A percentile compares a stretch with the other conserved stretches of the same genome.
These are phyloP conservation scores for Dissoconium aciculare DNA, from an alignment of 2,329 filamentous ascomycete species.

Conservation along the genomic window DNA sequence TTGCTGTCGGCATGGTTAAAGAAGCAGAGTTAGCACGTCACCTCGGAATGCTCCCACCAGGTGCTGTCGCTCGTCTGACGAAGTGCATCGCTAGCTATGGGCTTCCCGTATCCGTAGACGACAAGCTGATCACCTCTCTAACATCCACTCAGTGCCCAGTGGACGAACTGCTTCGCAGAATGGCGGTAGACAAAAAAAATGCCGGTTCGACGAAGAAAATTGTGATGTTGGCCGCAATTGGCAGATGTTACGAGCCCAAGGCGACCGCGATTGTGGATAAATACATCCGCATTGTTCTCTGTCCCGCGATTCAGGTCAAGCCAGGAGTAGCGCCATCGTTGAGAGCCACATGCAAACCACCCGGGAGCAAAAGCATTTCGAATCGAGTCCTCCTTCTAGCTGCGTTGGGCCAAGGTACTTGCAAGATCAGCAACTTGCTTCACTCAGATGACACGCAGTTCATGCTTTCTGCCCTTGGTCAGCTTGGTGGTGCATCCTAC, in stretches of 20 bases:
- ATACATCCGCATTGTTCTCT: constrained; percentile 69
- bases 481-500: constrained; percentile 74
- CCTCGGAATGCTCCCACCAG: constrained; percentile 69
- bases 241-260: constrained; percentile 70
- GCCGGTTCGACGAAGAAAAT: constrained; percentile 91
- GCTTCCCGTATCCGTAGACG: constrained; percentile 68
- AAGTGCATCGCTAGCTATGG: constrained; percentile 95
- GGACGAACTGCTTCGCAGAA: constrained; percentile 72
- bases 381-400: constrained; percentile 91
- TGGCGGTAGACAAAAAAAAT: constrained; percentile 99
- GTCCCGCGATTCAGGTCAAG: constrained; percentile 57
- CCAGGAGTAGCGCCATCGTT: constrained; percentile 54
- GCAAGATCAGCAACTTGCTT: constrained; percentile 77
- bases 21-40: constrained; percentile 87
- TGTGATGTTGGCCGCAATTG: constrained; percentile 79
- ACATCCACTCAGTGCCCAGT: constrained; percentile 80
- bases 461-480: constrained; percentile 84
- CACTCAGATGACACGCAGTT: constrained; percentile 95
- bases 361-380: constrained; percentile 94
- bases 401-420: constrained; percentile 72
- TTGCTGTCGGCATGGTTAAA: constrained; percentile 96
- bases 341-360: constrained; percentile 65
- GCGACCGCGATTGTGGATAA: constrained; percentile 81
- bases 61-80: constrained; percentile 72
- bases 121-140: constrained; percentile 69